Evolutionary conservation across 176 grass and related monocot genomes (phyloP).

Genomic region (Triticum urartu): DNA sequence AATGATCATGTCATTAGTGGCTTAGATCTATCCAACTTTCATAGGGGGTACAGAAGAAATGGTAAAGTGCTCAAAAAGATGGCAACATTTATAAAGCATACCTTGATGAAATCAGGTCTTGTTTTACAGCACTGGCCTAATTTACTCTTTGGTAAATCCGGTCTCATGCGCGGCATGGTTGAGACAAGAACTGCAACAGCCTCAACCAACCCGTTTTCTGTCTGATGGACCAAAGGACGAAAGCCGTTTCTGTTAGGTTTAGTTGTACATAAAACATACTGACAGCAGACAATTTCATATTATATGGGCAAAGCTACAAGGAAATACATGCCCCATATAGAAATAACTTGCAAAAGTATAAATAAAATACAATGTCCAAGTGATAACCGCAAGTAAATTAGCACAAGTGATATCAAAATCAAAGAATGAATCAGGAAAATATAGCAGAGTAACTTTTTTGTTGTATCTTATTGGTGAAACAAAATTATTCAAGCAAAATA

Average conservation of each 20-base stretch:
- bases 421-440: background rate
- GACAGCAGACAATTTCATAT: background rate
- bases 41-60: conserved; percentile 7
- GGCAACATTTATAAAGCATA: conserved; percentile 34
- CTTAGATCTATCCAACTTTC: conserved; percentile 9
- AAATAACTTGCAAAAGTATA: conserved; percentile 9
- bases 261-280: conserved; percentile 14
- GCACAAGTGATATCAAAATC: background rate
- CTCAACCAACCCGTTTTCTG: conserved; percentile 98
- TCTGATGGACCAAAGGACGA: conserved; percentile 47
- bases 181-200: conserved; percentile 87
- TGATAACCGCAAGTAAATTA: background rate
- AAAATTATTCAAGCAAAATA: background rate
- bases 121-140: conserved; percentile 83
- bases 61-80: conserved; percentile 15
- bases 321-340: background rate
- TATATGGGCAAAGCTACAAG: conserved; percentile 19
- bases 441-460: background rate
- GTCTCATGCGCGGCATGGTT: conserved; percentile 84
- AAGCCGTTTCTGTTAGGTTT: background rate
- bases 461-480: conserved; percentile 1
- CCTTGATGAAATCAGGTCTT: conserved; percentile 98
- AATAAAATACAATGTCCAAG: background rate
- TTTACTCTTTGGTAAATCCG: conserved; percentile 58
- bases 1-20: background rate